Evolutionary conservation across 176 grass and related monocot genomes (phyloP).

Genomic region (Chrysopogon serrulatus): DNA sequence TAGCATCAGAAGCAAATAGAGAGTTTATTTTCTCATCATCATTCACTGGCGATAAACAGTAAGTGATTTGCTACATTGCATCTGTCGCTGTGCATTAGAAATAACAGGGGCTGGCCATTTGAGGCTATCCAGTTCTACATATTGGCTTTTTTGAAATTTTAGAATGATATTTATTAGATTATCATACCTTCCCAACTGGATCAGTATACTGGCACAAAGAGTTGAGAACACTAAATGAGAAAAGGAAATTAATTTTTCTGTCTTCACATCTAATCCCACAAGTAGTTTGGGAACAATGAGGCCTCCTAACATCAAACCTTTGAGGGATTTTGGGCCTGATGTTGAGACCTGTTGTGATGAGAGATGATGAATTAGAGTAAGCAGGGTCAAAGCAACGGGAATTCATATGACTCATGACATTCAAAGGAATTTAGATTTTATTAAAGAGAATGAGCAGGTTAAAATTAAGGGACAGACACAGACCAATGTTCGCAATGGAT

Average conservation of each 20-base stretch:
- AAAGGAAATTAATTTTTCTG: constrained; percentile 35
- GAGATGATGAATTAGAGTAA: constrained; percentile 72
- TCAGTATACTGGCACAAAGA: constrained; percentile 52
- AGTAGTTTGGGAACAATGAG: constrained; percentile 52
- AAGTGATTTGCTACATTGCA: constrained; percentile 36
- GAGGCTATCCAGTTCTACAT: neutral
- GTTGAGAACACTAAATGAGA: constrained; percentile 26
- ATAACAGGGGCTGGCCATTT: neutral
- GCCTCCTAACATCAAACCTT: constrained; percentile 21
- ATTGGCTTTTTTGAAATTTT: constrained; percentile 15
- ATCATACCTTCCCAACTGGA: constrained; percentile 12
- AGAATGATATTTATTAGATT: neutral
- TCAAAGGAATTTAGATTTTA: constrained; percentile 96
- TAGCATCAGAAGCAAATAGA: constrained; percentile 95
- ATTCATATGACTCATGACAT: constrained; percentile 97
- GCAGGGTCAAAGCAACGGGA: constrained; percentile 83
- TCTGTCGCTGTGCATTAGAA: constrained; percentile 3
- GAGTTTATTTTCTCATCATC: constrained; percentile 97
- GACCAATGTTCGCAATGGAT: constrained; percentile 17
- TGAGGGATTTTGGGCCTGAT: constrained; percentile 68
- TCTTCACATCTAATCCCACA: constrained; percentile 29
- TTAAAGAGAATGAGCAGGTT: constrained; percentile 76
- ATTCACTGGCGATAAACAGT: constrained; percentile 98
- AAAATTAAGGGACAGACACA: constrained; percentile 34
- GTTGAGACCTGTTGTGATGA: constrained; percentile 90